These are phyloP conservation scores for Auricularia sp. DNA, from an alignment of 768 basidiomycete genomes.

Conservation along the genomic window DNA sequence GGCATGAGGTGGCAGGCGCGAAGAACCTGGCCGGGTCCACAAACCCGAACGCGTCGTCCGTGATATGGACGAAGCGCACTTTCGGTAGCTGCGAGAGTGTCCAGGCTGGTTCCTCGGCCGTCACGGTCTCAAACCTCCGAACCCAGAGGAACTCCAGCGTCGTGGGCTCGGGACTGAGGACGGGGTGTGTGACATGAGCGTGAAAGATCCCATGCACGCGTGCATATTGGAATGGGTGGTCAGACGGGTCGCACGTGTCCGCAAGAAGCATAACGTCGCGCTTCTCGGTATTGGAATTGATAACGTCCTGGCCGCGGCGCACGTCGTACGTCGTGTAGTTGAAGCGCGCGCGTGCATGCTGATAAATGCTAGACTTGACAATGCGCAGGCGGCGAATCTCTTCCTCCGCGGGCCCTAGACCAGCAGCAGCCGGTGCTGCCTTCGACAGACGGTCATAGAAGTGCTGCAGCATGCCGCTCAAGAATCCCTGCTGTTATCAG, in stretches of 20 bases:
- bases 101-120: neutral
- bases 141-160: constrained; percentile 37
- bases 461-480: neutral
- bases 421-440: neutral
- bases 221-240: constrained; percentile 29
- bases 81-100: neutral
- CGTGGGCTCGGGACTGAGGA: neutral
- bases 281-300: constrained; percentile 28
- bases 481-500: neutral
- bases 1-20: neutral
- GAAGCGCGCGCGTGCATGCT: constrained; percentile 4
- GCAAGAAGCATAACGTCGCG: constrained; percentile 28
- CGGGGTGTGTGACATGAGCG: constrained; percentile 13
- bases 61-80: neutral
- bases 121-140: constrained; percentile 21
- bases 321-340: constrained; percentile 12
- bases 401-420: neutral
- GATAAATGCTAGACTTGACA: constrained; percentile 1
- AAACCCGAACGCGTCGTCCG: neutral
- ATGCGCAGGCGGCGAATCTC: constrained; percentile 1
- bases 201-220: constrained; percentile 24
- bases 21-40: neutral
- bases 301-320: constrained; percentile 25
- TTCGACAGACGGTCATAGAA: neutral
- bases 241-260: constrained; percentile 2